Conservation (phyloP, 805 yeast genomes). For the Lachancea waltii region DNA sequence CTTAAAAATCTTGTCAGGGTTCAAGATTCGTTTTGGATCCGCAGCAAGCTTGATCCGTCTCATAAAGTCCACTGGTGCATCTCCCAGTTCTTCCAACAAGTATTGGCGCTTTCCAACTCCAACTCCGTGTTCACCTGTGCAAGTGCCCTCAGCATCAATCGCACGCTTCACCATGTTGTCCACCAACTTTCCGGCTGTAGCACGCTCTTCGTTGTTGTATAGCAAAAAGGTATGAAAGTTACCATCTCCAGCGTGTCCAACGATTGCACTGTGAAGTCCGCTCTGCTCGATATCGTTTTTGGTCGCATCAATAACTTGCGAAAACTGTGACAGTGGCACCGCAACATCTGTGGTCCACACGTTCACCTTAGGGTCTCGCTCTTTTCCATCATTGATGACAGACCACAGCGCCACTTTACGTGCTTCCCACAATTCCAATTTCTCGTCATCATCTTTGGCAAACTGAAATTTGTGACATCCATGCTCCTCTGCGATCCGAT, state of each 20-base stretch:
- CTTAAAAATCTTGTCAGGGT: constrained; percentile 73
- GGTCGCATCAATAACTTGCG: constrained; percentile 56
- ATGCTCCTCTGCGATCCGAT: constrained; percentile 46
- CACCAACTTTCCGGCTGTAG: constrained; percentile 44
- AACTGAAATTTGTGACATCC: constrained; percentile 53
- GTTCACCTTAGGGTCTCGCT: constrained; percentile 41
- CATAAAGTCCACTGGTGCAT: constrained; percentile 63
- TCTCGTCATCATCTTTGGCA: constrained; percentile 58
- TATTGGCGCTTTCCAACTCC: constrained; percentile 70
- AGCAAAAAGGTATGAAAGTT: constrained; percentile 67
- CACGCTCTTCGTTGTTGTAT: constrained; percentile 46
- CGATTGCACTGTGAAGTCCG: constrained; percentile 50
- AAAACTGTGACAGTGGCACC: constrained; percentile 65
- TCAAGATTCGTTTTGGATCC: constrained; percentile 66
- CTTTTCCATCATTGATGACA: constrained; percentile 57
- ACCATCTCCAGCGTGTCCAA: constrained; percentile 84
- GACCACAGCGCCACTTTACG: constrained; percentile 66
- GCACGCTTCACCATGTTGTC: constrained; percentile 61
- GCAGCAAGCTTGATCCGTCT: constrained; percentile 62
- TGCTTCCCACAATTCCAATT: constrained; percentile 66
- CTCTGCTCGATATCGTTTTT: constrained; percentile 50
- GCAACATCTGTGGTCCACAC: constrained; percentile 78
- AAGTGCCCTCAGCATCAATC: constrained; percentile 67
- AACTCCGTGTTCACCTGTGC: constrained; percentile 84
- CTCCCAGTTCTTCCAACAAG: constrained; percentile 58